Percentiles rank a stretch among this genome's conserved stretches.
These are phyloP conservation scores for Cymbopogon flexuosus DNA, from an alignment of 202 grass and related monocot genomes.

Conservation along the genomic window DNA sequence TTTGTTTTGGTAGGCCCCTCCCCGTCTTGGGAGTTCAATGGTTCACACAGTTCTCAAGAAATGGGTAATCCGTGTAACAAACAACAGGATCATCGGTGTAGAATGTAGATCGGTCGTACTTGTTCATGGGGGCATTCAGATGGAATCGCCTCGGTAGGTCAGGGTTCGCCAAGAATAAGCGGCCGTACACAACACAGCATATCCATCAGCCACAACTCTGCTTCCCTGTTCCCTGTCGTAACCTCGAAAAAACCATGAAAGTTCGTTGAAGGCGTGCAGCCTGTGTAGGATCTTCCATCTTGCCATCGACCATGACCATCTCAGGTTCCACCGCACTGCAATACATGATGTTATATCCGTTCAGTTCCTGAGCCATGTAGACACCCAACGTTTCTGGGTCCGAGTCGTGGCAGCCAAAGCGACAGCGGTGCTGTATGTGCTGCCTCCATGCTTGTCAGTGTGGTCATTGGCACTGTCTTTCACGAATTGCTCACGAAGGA, in stretches of 20 bases:
- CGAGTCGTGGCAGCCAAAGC: slow-evolving; percentile 49
- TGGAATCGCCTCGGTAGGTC: slow-evolving; percentile 52
- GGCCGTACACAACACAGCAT: slow-evolving; percentile 49
- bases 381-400: slow-evolving; percentile 49
- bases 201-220: slow-evolving; percentile 41
- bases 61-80: slow-evolving; percentile 64
- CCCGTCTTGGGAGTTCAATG: not conserved
- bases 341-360: slow-evolving; percentile 45
- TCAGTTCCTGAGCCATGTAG: slow-evolving; percentile 54
- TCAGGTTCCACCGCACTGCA: slow-evolving; percentile 45
- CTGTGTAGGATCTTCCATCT: slow-evolving; percentile 18
- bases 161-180: slow-evolving; percentile 62
- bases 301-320: slow-evolving; percentile 30
- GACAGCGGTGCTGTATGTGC: slow-evolving; percentile 52
- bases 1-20: too few relatives aligned
- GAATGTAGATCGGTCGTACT: slow-evolving; percentile 56
- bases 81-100: slow-evolving; percentile 47
- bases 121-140: slow-evolving; percentile 38
- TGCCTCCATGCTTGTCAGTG: slow-evolving; percentile 54
- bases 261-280: slow-evolving; percentile 41
- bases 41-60: slow-evolving; percentile 27
- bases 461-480: slow-evolving; percentile 63
- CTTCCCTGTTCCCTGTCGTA: slow-evolving; percentile 52
- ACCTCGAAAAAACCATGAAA: slow-evolving; percentile 52
- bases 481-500: slow-evolving; percentile 77